These are phyloP conservation scores for Atkinsonella hypoxylon DNA, from an alignment of 2,329 filamentous ascomycete species.

Conservation along the genomic window DNA sequence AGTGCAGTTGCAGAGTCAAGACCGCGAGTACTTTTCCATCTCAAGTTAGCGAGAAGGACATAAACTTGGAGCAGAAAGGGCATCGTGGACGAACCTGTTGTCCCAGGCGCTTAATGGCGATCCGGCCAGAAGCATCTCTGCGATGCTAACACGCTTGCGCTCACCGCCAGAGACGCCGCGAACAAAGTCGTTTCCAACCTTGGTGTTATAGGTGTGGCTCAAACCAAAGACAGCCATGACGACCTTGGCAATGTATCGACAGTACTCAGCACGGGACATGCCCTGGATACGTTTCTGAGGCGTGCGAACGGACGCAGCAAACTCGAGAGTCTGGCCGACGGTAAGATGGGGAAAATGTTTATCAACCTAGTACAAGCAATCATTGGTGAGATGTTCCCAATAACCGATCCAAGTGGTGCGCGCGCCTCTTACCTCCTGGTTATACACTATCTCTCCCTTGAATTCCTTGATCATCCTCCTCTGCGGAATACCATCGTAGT, in stretches of 20 bases:
- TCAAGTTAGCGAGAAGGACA: background rate
- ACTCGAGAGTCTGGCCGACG: slow-evolving; percentile 61
- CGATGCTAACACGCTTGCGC: slow-evolving; percentile 70
- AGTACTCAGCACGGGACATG: slow-evolving; percentile 48
- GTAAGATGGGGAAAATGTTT: slow-evolving; percentile 69
- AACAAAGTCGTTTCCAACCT: slow-evolving; percentile 63
- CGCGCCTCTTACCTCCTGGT: slow-evolving; percentile 45
- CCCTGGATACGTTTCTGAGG: slow-evolving; percentile 52
- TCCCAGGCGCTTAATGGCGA: slow-evolving; percentile 53
- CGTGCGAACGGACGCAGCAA: slow-evolving; percentile 58
- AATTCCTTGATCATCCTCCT: slow-evolving; percentile 46
- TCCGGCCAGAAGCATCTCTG: slow-evolving; percentile 59
- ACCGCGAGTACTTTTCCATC: slow-evolving; percentile 42
- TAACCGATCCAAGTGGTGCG: background rate
- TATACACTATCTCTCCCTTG: slow-evolving; percentile 58
- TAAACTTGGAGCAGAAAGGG: background rate
- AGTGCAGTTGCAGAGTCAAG: slow-evolving; percentile 63
- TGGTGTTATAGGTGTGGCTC: slow-evolving; percentile 58
- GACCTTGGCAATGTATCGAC: slow-evolving; percentile 50
- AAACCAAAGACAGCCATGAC: slow-evolving; percentile 63
- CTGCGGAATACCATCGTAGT: slow-evolving; percentile 51
- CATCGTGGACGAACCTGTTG: slow-evolving; percentile 34
- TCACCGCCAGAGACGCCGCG: slow-evolving; percentile 62
- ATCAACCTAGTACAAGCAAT: slow-evolving; percentile 35
- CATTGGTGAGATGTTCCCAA: background rate